Percentiles rank a stretch among this genome's conserved stretches.
Conservation (phyloP, 2,329 filamentous ascomycete species). For the Colletotrichum noveboracense region DNA sequence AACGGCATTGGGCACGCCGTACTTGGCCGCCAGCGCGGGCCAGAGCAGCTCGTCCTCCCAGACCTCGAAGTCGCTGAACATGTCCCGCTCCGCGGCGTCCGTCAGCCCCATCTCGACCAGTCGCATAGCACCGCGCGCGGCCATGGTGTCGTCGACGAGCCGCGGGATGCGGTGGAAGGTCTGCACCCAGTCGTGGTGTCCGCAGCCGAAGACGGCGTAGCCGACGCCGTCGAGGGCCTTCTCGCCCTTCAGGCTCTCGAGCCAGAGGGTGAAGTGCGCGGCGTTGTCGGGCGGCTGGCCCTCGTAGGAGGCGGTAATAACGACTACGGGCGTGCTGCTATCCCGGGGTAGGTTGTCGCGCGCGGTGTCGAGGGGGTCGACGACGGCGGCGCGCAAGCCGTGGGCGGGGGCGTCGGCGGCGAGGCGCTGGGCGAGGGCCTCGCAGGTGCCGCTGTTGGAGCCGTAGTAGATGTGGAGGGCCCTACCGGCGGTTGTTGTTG, state of each 20-base stretch:
- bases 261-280: slow-evolving; percentile 67
- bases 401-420: slow-evolving; percentile 58
- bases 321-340: slow-evolving; percentile 54
- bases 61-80: slow-evolving; percentile 70
- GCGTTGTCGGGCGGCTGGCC: slow-evolving; percentile 75
- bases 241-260: slow-evolving; percentile 48
- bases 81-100: slow-evolving; percentile 67
- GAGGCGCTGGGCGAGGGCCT: slow-evolving; percentile 66
- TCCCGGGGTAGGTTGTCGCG: slow-evolving; percentile 60
- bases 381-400: slow-evolving; percentile 57
- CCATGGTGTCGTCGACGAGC: slow-evolving; percentile 60
- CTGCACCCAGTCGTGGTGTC: slow-evolving; percentile 56
- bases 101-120: slow-evolving; percentile 56
- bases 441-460: slow-evolving; percentile 73
- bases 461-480: slow-evolving; percentile 69
- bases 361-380: slow-evolving; percentile 63
- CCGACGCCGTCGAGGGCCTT: slow-evolving; percentile 58
- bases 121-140: slow-evolving; percentile 35
- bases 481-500: slow-evolving; percentile 26
- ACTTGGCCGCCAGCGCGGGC: slow-evolving; percentile 53
- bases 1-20: slow-evolving; percentile 49
- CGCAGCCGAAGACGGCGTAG: slow-evolving; percentile 74
- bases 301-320: slow-evolving; percentile 74
- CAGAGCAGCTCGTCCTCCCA: slow-evolving; percentile 67
- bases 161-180: slow-evolving; percentile 74